phyloP scores from a whole-genome alignment of 441 rosid genomes.

The Jatropha multifida region DNA sequence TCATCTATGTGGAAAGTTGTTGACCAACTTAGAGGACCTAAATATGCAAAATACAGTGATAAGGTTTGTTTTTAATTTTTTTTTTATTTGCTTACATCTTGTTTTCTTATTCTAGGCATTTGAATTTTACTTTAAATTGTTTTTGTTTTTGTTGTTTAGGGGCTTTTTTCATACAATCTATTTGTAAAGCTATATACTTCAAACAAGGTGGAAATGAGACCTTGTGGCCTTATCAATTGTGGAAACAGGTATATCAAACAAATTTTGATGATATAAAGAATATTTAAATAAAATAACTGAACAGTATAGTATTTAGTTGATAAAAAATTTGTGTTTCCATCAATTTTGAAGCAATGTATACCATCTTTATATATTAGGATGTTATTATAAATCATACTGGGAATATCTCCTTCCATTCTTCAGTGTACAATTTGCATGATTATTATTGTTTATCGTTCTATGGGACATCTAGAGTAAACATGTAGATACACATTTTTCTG shows the following conservation, averaged over 20 bases:
- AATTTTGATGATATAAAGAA: neutral
- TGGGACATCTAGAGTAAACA: neutral
- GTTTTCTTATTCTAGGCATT: neutral
- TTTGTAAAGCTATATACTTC: conserved; percentile 69
- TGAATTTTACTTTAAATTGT: conserved; percentile 15
- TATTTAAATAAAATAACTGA: conserved; percentile 8
- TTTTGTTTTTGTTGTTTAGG: conserved; percentile 46
- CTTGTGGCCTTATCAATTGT: conserved; percentile 85
- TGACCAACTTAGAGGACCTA: conserved; percentile 73
- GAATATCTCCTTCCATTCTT: neutral
- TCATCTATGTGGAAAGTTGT: conserved; percentile 65
- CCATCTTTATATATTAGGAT: neutral
- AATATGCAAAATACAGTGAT: conserved; percentile 54
- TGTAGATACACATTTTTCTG: neutral
- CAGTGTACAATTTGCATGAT: neutral
- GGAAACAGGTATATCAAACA: conserved; percentile 69
- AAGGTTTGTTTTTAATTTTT: conserved; percentile 50
- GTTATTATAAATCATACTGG: neutral
- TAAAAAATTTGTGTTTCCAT: neutral
- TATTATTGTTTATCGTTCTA: neutral
- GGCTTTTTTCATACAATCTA: conserved; percentile 64
- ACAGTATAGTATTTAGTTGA: neutral
- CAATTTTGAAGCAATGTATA: conserved; percentile 3
- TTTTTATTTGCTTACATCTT: conserved; percentile 5
- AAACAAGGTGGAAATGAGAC: conserved; percentile 64